Evolutionary conservation across 1,284 basidiomycete species (phyloP).

Genomic region (Tylopilus sp.): DNA sequence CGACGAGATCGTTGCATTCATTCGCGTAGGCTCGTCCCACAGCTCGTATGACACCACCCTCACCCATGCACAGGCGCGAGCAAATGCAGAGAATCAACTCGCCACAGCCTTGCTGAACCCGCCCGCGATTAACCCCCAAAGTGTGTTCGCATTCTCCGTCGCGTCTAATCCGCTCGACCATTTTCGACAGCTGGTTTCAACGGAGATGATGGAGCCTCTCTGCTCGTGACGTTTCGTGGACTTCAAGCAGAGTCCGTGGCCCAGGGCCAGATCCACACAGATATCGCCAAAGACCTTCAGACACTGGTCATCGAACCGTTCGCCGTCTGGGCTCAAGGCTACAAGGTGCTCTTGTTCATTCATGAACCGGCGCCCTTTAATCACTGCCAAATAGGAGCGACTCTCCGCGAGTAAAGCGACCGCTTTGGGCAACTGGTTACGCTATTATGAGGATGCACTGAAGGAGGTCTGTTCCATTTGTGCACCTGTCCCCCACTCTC

Average conservation of each 20-base stretch:
- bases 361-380: conserved; percentile 4
- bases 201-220: conserved; percentile 73
- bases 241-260: conserved; percentile 62
- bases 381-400: conserved; percentile 45
- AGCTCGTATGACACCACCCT: conserved; percentile 4
- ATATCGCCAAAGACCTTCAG: conserved; percentile 62
- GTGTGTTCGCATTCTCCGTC: conserved; percentile 35
- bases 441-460: conserved; percentile 60
- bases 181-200: conserved; percentile 56
- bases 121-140: conserved; percentile 44
- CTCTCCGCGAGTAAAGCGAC: conserved; percentile 52
- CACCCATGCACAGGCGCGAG: conserved; percentile 50
- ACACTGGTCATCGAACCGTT: conserved; percentile 71
- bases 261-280: conserved; percentile 64
- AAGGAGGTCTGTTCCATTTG: conserved; percentile 44
- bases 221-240: conserved; percentile 73
- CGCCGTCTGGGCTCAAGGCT: conserved; percentile 62
- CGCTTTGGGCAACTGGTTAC: conserved; percentile 66
- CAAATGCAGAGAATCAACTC: conserved; percentile 56
- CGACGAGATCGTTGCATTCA: conserved; percentile 75
- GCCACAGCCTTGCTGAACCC: conserved; percentile 55
- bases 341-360: conserved; percentile 46
- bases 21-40: conserved; percentile 56
- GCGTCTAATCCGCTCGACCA: conserved; percentile 5
- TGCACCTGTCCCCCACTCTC: background rate